phyloP scores from a whole-genome alignment of 495 filamentous ascomycete species.

The Chaetomium tenue region DNA sequence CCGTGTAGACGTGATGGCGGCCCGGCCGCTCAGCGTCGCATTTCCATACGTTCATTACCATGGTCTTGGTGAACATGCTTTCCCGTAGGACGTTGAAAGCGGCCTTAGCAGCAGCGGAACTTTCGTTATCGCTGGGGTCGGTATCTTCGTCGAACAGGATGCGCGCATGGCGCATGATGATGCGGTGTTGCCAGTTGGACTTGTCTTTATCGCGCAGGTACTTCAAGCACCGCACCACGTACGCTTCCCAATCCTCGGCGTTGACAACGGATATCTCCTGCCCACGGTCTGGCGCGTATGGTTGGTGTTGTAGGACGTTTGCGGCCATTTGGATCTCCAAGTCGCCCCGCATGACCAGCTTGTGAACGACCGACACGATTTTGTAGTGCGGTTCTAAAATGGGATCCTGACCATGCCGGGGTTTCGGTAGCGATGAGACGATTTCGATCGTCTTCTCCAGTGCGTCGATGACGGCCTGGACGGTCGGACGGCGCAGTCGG shows the following conservation, averaged over 20 bases:
- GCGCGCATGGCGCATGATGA: constrained; percentile 74
- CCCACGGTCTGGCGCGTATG: constrained; percentile 42
- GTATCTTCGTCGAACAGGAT: constrained; percentile 60
- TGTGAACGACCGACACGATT: constrained; percentile 81
- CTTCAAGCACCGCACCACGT: constrained; percentile 68
- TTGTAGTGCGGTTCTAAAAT: constrained; percentile 97
- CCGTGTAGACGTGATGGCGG: constrained; percentile 90
- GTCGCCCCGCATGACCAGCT: constrained; percentile 61
- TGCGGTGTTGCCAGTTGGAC: constrained; percentile 94
- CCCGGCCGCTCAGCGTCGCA: constrained; percentile 89
- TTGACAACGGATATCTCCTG: constrained; percentile 44
- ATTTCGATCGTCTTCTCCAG: constrained; percentile 70
- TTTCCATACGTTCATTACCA: constrained; percentile 93
- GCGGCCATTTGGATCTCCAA: constrained; percentile 45
- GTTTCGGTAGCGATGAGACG: constrained; percentile 63
- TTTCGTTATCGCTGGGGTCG: constrained; percentile 27
- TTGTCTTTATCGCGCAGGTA: constrained; percentile 83
- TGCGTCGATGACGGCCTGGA: constrained; percentile 61
- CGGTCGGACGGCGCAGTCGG: constrained; percentile 42
- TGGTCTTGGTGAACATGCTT: constrained; percentile 91
- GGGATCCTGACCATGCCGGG: constrained; percentile 74
- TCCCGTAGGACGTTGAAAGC: constrained; percentile 77
- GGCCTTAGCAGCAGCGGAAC: constrained; percentile 48
- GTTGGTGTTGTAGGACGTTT: constrained; percentile 47
- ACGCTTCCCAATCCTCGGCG: constrained; percentile 67